These are phyloP conservation scores for Petunia hybrid DNA, from an alignment of 305 asterid genomes.

Conservation along the genomic window DNA sequence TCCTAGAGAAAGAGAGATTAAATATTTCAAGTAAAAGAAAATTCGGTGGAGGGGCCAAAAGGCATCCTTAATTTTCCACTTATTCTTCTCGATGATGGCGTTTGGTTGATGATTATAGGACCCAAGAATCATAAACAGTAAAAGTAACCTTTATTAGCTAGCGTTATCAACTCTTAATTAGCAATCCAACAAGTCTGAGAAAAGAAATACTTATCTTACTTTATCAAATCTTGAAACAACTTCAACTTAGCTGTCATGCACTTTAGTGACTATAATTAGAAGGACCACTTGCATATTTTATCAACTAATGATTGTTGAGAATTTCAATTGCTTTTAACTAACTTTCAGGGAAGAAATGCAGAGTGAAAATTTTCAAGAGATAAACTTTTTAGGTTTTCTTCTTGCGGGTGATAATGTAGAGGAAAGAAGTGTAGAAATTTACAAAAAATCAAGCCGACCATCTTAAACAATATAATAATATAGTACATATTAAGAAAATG, in stretches of 20 bases:
- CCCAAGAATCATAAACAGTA: background rate
- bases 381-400: background rate
- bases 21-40: no score
- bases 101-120: background rate
- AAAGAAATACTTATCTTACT: background rate
- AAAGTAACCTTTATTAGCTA: background rate
- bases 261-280: background rate
- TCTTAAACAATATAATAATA: background rate
- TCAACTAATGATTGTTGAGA: slow-evolving; percentile 7
- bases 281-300: slow-evolving; percentile 16
- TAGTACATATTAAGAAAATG: slow-evolving; percentile 17
- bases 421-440: background rate
- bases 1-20: background rate
- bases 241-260: slow-evolving; percentile 20
- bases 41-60: background rate
- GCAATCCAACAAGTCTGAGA: background rate
- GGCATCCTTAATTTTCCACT: background rate
- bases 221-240: background rate
- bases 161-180: background rate
- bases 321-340: background rate
- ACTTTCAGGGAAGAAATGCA: slow-evolving; percentile 11
- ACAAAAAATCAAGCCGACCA: background rate
- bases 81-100: background rate
- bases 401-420: background rate
- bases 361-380: background rate